phyloP scores from a whole-genome alignment of 192 early-diverging fungal species.

The Backusella macrospora region DNA sequence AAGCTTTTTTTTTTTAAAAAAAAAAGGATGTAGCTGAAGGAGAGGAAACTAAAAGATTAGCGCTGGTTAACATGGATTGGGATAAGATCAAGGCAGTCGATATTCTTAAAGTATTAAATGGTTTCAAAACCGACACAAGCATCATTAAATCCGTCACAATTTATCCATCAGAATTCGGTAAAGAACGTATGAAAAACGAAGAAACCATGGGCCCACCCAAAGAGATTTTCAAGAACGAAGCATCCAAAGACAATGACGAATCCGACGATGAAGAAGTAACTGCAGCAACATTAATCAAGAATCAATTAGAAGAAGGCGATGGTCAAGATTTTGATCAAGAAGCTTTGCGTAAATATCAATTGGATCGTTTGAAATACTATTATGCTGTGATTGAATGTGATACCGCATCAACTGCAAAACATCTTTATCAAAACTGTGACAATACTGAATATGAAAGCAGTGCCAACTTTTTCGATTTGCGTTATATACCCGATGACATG shows the following conservation, averaged over 20 bases:
- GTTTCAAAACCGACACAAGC: constrained; percentile 78
- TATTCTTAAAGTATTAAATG: constrained; percentile 82
- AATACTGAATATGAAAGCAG: constrained; percentile 90
- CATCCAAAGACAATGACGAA: constrained; percentile 21
- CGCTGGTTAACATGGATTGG: constrained; percentile 95
- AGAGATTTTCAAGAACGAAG: constrained; percentile 61
- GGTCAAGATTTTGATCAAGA: constrained; percentile 83
- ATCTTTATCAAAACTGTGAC: constrained; percentile 84
- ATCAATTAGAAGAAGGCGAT: constrained; percentile 61
- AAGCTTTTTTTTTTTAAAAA: background rate
- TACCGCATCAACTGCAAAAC: constrained; percentile 75
- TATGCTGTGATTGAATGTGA: constrained; percentile 97
- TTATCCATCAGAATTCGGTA: constrained; percentile 90
- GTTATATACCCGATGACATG: constrained; percentile 93
- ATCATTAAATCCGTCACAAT: constrained; percentile 77
- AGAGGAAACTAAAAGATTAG: constrained; percentile 75
- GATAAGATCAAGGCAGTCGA: constrained; percentile 87
- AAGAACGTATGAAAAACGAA: constrained; percentile 72
- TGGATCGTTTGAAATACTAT: constrained; percentile 88
- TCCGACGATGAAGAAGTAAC: constrained; percentile 48
- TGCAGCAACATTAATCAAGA: constrained; percentile 47
- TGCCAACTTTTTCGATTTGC: constrained; percentile 92
- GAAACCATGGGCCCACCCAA: constrained; percentile 74
- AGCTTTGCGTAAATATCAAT: constrained; percentile 86
- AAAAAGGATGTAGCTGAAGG: constrained; percentile 53